These are phyloP conservation scores for Pseudozyma hubeiensis DNA, from an alignment of 1,284 basidiomycete species.

Conservation along the genomic window DNA sequence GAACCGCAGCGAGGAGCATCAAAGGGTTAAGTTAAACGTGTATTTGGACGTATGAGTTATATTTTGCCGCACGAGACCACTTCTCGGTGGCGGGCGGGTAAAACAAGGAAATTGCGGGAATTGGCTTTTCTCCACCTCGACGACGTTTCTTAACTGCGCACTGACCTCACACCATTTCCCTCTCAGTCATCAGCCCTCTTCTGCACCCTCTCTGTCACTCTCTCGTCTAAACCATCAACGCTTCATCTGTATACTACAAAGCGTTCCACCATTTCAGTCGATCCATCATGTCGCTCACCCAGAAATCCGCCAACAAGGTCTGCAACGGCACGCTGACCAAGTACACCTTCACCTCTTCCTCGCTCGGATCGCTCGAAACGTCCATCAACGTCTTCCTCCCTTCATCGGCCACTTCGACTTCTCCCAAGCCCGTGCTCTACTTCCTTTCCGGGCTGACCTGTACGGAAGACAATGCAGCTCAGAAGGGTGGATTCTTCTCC, in stretches of 20 bases:
- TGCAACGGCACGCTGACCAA: constrained; percentile 58
- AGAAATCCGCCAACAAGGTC: constrained; percentile 47
- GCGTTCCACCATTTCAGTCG: no score
- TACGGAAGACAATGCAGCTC: constrained; percentile 87
- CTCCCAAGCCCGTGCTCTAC: constrained; percentile 80
- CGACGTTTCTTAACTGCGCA: constrained; percentile 21
- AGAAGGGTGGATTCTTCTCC: constrained; percentile 63
- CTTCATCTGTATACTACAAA: background rate
- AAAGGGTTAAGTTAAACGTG: background rate
- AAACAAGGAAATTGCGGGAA: constrained; percentile 23
- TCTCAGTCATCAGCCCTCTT: background rate
- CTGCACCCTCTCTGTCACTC: background rate
- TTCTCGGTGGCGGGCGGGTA: constrained; percentile 1
- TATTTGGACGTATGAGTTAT: background rate
- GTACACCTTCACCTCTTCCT: constrained; percentile 71
- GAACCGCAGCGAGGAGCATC: background rate
- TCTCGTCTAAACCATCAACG: background rate
- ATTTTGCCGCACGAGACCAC: constrained; percentile 26
- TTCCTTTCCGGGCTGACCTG: constrained; percentile 95
- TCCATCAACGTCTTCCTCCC: constrained; percentile 93
- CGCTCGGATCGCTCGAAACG: constrained; percentile 82
- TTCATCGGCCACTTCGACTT: constrained; percentile 71
- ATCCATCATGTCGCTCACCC: constrained; percentile 37
- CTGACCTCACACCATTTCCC: constrained; percentile 18
- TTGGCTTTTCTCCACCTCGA: background rate